A percentile compares a stretch with the other conserved stretches of the same genome.
These are phyloP conservation scores for Paramarasmius palmivorus DNA, from an alignment of 1,284 basidiomycete species.

Conservation along the genomic window DNA sequence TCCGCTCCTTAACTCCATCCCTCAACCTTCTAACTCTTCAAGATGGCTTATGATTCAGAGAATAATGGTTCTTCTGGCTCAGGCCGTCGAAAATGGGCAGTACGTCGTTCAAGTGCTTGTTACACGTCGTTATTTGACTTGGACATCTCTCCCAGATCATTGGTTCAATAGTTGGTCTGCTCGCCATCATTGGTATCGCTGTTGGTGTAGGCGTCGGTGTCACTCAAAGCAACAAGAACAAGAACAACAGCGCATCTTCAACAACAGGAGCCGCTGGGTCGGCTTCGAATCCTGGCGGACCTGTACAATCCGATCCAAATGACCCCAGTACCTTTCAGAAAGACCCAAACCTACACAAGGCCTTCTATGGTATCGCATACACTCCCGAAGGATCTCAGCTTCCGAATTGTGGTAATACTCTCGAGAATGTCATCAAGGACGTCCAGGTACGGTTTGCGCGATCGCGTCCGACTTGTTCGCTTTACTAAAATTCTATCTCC, in stretches of 20 bases:
- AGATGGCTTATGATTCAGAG: not conserved
- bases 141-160: conserved; percentile 38
- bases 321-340: conserved; percentile 67
- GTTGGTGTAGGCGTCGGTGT: conserved; percentile 56
- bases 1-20: not conserved
- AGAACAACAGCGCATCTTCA: conserved; percentile 21
- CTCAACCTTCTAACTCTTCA: not conserved
- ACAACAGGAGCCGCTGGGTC: conserved; percentile 20
- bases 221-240: conserved; percentile 40
- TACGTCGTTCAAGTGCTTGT: not conserved
- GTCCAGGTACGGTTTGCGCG: conserved; percentile 35
- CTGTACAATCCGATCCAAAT: conserved; percentile 36
- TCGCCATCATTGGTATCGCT: conserved; percentile 47
- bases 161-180: conserved; percentile 38
- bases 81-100: conserved; percentile 8
- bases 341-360: conserved; percentile 56
- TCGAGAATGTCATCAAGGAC: conserved; percentile 46
- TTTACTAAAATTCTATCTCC: not conserved
- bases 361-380: conserved; percentile 67
- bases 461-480: not conserved
- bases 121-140: not conserved
- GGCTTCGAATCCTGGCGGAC: conserved; percentile 16
- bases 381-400: conserved; percentile 58
- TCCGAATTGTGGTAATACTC: conserved; percentile 45
- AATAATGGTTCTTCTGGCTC: not conserved